Evolutionary conservation across 257 asterid genomes (phyloP), one percentile per base, ranked within the genome.

Genomic region (Echium plantagineum): DNA sequence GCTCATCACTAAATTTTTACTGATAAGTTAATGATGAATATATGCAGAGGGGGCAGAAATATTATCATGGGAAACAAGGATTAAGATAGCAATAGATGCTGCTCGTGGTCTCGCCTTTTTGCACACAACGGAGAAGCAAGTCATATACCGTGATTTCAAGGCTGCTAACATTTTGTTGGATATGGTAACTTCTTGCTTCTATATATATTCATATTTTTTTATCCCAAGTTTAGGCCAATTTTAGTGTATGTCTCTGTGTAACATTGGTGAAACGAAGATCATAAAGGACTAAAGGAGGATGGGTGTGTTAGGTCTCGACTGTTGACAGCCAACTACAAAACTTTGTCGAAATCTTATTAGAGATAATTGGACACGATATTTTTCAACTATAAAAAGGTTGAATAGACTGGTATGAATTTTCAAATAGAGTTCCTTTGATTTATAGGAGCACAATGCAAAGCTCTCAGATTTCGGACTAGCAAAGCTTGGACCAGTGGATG

Each of bases 381-480:
- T 28, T 28, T 28, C 32, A 28, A 28, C 32, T 28, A 28, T 28
- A 24, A 24, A 24, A 24, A 24, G 2, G 26, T 24, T 3, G 26
- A 28, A 28, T 28, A 3, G 32, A 28, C 32, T 28, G 4, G 32
- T 28, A 2, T 6, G 6, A 28, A 28, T 28, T 28, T 28, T 28
- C 32, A 28, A 28, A 28, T 24, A 35, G 46, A 35, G 46, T 35
- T 35, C 12, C 13, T 35, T 35, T 35, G 1, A 7, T 2, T n/a
- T 60, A 17, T 21, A 90, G 97, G 89, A 81, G 0, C 80, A 72
- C 63, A 87, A 83, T 47, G 87, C 96, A 2, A 90, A 90, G 68
- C 94, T 90, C 21, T 87, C 97, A 9, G 97, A 90, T 71, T 90
- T 90, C 15, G 97, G 97, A 16, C 79, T 87, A 3, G 97, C 97